These are phyloP conservation scores for Xylariaceae sp. DNA, from an alignment of 2,329 filamentous ascomycete species.

Conservation along the genomic window DNA sequence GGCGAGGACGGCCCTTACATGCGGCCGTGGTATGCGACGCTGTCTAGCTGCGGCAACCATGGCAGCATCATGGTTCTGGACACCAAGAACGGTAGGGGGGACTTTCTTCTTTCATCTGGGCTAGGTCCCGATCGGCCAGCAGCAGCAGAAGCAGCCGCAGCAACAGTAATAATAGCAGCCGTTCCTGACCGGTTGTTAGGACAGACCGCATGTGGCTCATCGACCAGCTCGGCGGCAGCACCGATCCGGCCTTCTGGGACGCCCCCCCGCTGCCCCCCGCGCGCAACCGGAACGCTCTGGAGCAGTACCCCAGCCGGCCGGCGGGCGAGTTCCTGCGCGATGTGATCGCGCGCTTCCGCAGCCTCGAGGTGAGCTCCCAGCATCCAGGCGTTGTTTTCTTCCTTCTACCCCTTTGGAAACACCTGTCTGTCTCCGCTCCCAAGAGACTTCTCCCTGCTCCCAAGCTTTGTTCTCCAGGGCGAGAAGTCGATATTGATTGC, in stretches of 20 bases:
- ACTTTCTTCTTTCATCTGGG: no score
- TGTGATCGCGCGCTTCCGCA: constrained; percentile 4
- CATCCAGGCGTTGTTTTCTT: no score
- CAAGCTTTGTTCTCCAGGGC: no score
- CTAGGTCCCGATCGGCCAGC: no score
- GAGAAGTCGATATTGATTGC: no score
- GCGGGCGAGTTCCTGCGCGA: constrained; percentile 8
- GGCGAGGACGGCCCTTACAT: constrained; percentile 13
- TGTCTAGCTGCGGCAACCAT: constrained; percentile 12
- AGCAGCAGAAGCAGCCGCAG: no score
- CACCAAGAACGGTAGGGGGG: constrained; percentile 13
- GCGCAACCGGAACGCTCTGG: constrained; percentile 7
- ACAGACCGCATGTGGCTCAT: constrained; percentile 7
- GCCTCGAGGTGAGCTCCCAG: constrained; percentile 2
- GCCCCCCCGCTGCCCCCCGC: not conserved
- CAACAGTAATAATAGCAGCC: no score
- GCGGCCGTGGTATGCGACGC: constrained; percentile 10
- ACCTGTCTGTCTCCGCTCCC: not conserved
- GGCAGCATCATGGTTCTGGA: constrained; percentile 14
- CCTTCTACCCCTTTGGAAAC: not conserved
- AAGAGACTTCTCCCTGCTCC: constrained; percentile 3
- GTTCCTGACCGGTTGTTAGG: constrained; percentile 1
- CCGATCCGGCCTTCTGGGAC: constrained; percentile 3
- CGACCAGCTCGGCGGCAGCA: constrained; percentile 4
- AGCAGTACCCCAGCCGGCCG: constrained; percentile 5